phyloP scores from a whole-genome alignment of 2,329 filamentous ascomycete species.

The Stachybotrys chartarum region DNA sequence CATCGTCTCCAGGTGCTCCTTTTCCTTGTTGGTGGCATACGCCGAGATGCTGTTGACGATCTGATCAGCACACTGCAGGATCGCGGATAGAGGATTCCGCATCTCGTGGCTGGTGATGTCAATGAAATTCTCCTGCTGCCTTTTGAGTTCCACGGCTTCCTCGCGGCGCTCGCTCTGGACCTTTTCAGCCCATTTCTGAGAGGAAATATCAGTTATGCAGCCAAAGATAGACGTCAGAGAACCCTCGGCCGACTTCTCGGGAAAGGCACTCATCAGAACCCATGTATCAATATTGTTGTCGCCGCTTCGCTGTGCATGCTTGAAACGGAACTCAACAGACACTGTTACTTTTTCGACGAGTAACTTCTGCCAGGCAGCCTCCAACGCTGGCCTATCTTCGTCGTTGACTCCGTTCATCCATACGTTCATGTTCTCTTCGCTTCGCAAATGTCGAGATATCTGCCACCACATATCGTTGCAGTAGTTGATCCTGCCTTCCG shows the following conservation, averaged over 20 bases:
- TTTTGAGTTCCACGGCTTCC: constrained; percentile 74
- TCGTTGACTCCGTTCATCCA: constrained; percentile 69
- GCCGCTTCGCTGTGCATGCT: constrained; percentile 55
- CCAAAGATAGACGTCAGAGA: constrained; percentile 69
- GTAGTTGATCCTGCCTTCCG: constrained; percentile 63
- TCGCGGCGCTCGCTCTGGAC: constrained; percentile 71
- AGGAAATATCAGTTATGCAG: constrained; percentile 77
- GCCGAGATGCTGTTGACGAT: constrained; percentile 46
- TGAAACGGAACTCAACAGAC: constrained; percentile 70
- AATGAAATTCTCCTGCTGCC: constrained; percentile 64
- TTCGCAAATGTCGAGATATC: constrained; percentile 60
- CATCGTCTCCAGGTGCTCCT: constrained; percentile 38
- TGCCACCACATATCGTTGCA: constrained; percentile 75
- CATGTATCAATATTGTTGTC: constrained; percentile 61
- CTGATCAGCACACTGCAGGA: constrained; percentile 71
- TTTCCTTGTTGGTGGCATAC: constrained; percentile 27
- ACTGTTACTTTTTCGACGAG: constrained; percentile 55
- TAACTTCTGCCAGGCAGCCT: constrained; percentile 55
- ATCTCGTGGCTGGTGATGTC: constrained; percentile 71
- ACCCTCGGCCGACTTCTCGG: constrained; percentile 58
- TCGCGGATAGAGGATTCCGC: constrained; percentile 68
- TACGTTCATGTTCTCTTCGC: constrained; percentile 48
- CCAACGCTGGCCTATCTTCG: constrained; percentile 55
- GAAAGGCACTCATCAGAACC: constrained; percentile 71
- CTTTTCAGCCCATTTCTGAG: constrained; percentile 78